These are phyloP conservation scores for Aspergillus carlsbadensis DNA, from an alignment of 495 filamentous ascomycete species.

Conservation along the genomic window DNA sequence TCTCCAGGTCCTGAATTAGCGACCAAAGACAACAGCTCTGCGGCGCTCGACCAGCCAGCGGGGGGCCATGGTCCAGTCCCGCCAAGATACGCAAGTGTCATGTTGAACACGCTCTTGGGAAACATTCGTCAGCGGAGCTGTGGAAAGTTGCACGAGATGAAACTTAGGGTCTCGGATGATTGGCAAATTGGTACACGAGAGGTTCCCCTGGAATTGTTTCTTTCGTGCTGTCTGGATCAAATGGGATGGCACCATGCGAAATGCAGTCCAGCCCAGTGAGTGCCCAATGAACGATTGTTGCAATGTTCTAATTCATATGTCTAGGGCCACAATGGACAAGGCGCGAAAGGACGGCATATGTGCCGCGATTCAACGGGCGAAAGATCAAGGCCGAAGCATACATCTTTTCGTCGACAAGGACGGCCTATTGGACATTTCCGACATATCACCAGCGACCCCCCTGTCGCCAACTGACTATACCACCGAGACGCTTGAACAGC, in stretches of 20 bases:
- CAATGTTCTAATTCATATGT: background rate
- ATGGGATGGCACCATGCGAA: background rate
- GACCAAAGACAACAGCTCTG: background rate
- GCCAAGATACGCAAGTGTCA: conserved; percentile 1
- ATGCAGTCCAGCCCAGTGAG: conserved; percentile 1
- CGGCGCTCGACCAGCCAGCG: background rate
- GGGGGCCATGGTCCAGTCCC: background rate
- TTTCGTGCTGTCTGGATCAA: background rate
- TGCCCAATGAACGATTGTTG: too few relatives aligned
- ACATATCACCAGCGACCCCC: background rate
- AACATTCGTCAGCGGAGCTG: background rate
- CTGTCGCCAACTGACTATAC: background rate
- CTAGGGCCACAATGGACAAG: background rate
- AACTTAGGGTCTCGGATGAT: background rate
- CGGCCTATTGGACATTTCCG: background rate
- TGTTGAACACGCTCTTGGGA: background rate
- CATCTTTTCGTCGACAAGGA: background rate
- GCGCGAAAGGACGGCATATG: background rate
- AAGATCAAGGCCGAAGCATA: background rate
- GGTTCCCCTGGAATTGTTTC: conserved; percentile 2
- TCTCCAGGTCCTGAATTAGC: background rate
- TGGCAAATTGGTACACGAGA: background rate
- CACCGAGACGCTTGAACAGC: conserved; percentile 1
- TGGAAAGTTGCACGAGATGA: conserved; percentile 2
- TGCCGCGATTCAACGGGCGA: conserved; percentile 2